Percentiles rank a stretch among this genome's conserved stretches.
Evolutionary conservation across 2,329 filamentous ascomycete species (phyloP).

Genomic region (Calonectria pauciramosa): DNA sequence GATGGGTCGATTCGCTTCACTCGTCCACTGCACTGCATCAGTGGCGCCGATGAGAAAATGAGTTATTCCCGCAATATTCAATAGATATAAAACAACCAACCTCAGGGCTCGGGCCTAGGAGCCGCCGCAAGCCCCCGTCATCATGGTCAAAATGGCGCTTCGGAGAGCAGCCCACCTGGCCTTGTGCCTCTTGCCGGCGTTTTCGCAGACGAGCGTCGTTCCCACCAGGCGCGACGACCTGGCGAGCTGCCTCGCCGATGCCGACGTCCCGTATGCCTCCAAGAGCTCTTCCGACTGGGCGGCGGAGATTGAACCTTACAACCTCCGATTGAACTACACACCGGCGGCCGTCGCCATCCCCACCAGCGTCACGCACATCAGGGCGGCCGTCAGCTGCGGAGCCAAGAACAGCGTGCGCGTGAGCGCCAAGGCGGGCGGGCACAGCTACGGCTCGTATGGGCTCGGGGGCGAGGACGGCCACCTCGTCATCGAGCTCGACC

Average conservation of each 20-base stretch:
- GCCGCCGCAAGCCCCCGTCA: background rate
- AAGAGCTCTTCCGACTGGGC: constrained; percentile 47
- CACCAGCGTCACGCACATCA: constrained; percentile 54
- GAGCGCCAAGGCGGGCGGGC: constrained; percentile 65
- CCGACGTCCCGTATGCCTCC: constrained; percentile 36
- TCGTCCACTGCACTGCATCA: background rate
- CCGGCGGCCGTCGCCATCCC: constrained; percentile 51
- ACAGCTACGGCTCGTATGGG: constrained; percentile 66
- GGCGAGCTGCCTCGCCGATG: constrained; percentile 43
- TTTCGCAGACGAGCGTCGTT: constrained; percentile 3
- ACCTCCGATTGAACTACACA: constrained; percentile 49
- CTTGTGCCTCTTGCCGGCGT: constrained; percentile 1
- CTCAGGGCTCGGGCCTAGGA: background rate
- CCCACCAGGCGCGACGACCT: constrained; percentile 28
- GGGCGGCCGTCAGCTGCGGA: constrained; percentile 62
- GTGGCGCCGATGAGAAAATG: background rate
- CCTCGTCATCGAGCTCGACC: constrained; percentile 56
- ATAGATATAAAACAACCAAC: background rate
- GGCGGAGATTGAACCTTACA: constrained; percentile 50
- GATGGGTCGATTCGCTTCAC: background rate
- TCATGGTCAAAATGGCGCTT: constrained; percentile 6
- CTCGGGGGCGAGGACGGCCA: constrained; percentile 57
- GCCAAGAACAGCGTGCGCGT: constrained; percentile 58
- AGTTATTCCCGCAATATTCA: background rate
- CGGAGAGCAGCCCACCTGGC: constrained; percentile 15